Evolutionary conservation across 306 rosid species (phyloP), one percentile per base, ranked within the genome.

Genomic region (Dalbergia cochinchinensis): DNA sequence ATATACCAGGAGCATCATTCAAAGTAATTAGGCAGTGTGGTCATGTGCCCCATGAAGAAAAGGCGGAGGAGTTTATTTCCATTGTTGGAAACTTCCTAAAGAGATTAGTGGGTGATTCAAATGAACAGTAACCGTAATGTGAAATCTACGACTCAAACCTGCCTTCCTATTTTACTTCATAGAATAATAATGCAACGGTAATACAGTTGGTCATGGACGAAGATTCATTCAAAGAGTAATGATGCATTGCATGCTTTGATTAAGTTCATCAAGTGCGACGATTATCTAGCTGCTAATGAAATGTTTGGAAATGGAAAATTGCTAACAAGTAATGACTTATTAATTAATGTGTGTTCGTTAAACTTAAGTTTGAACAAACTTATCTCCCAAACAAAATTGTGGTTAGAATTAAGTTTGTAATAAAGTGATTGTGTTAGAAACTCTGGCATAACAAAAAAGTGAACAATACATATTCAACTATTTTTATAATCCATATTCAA

Each of bases 1-100:
- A 77, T 63, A 92, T 94, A 58, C 97, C 95, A 14, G 99, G 95
- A 65, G 88, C 95, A 37, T 79, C 76, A 20, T 13, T 90, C 73
- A 92, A 92, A 89, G 81, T 92, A 64, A 90, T 94, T 76, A 91
- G 90, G 81, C 87, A 86, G 7, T 92, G 97, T 55, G 99, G 99
- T n/a, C 99, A 94, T 88, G 74, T 92, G 77, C 97, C 97, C 6
- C 97, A 92, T 20, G 97, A 94, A 89, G 99, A 94, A 87, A 94
- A 91, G 80, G 88, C 81, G 69, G 88, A 91, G 11, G 97, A 92
- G 74, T 92, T 94, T 78, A 68, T 89, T 42, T 83, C 94, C 44
- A 58, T 90, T 55, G 97, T 90, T 83, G 88, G 89, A 77, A 94
- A 83, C 80, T 94, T 94, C 86, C 85, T 92, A 61, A 86, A 68